These are phyloP conservation scores for Boletus huronensis DNA, from an alignment of 768 basidiomycete genomes.

Conservation along the genomic window DNA sequence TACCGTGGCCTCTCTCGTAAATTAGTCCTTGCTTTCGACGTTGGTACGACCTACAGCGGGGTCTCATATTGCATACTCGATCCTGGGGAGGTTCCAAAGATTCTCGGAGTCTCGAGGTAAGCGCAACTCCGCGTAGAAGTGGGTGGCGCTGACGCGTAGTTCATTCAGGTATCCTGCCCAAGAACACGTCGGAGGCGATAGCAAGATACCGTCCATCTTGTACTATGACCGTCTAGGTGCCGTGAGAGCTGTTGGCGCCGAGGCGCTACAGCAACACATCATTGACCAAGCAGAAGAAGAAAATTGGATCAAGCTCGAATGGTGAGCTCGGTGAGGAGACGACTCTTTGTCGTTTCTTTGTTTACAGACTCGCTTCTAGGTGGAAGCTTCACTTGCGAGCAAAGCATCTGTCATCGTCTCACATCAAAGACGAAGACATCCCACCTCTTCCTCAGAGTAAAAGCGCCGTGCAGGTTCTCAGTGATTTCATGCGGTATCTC, in stretches of 20 bases:
- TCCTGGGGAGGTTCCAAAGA: slow-evolving; percentile 32
- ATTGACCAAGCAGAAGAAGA: slow-evolving; percentile 40
- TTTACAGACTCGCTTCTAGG: slow-evolving; percentile 9
- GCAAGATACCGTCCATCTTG: slow-evolving; percentile 47
- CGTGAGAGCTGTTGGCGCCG: slow-evolving; percentile 43
- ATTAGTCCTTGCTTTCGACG: slow-evolving; percentile 42
- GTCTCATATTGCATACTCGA: slow-evolving; percentile 36
- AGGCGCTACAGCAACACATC: slow-evolving; percentile 35
- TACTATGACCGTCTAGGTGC: slow-evolving; percentile 42
- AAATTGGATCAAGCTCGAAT: slow-evolving; percentile 37
- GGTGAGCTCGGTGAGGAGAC: slow-evolving; percentile 22
- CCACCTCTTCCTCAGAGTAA: slow-evolving; percentile 23
- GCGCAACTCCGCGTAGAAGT: background rate
- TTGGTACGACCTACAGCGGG: slow-evolving; percentile 44
- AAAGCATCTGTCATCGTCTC: slow-evolving; percentile 21
- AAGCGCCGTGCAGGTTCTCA: slow-evolving; percentile 20
- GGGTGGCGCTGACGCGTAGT: background rate
- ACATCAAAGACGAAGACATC: slow-evolving; percentile 21
- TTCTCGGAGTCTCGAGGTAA: slow-evolving; percentile 29
- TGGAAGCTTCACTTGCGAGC: slow-evolving; percentile 38
- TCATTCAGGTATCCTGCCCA: slow-evolving; percentile 43
- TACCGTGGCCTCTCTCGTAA: slow-evolving; percentile 40
- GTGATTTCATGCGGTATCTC: slow-evolving; percentile 29
- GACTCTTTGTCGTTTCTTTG: background rate
- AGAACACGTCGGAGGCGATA: slow-evolving; percentile 42